Evolutionary conservation across 2,329 filamentous ascomycete species (phyloP), one percentile per base, ranked within the genome.

Genomic region (Beauveria pseudobassiana): DNA sequence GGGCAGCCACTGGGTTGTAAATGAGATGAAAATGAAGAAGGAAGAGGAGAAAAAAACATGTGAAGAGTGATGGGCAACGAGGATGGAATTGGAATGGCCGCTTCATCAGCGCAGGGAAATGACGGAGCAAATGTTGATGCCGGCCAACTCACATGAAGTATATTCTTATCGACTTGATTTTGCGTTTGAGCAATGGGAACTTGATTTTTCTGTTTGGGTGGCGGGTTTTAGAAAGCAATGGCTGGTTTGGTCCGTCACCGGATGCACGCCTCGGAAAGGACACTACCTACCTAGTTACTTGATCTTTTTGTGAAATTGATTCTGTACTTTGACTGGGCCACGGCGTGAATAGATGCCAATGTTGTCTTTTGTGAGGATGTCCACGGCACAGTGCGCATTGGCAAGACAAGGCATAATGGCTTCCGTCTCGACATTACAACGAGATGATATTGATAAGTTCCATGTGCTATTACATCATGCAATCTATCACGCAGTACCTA

Each of bases 141-240:
- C 34, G 53, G 60, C 53, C 26, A 48, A 30, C 60, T 53, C 53
- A 24, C 38, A 46, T 46, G 30, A 9, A 46, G 14, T 52, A 57
- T 62, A 40, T 58, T 52, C 40, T 52, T 28, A 43, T 54, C 8
- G 18, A 8, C 22, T 55, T 46, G 45, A 59, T 63, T 62, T 63
- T 57, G 24, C 51, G 56, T 45, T 64, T 62, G 28, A 55, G 59
- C 50, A 50, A 54, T 49, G 48, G 61, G 55, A 53, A 18, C 20
- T 22, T 56, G 51, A 43, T 50, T 38, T 38, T 63, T 63, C 18
- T 58, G 24, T 51, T 54, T 59, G 42, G 55, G 50, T 50, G 51
- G 59, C 62, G 60, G 64, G 65, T 46, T 64, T 62, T 62, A 64
- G 63, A 64, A 62, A 62, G 53, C 60, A 57, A 62, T 54, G 60